Evolutionary conservation across 257 asterid species (phyloP).

Genomic region (Solanum commersonii): DNA sequence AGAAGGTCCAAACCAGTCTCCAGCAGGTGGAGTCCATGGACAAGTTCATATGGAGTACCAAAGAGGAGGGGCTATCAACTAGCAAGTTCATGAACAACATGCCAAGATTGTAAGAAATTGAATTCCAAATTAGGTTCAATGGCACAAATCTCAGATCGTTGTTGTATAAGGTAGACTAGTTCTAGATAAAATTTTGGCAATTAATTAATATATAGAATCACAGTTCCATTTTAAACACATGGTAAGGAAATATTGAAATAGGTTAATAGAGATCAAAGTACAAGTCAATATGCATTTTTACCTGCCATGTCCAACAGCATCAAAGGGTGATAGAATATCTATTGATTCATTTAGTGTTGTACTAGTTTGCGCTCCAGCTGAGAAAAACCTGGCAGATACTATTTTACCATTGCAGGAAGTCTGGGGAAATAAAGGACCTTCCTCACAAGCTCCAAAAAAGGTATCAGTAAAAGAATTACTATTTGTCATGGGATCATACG

Average conservation of each 20-base stretch:
- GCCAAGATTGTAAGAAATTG: too few relatives aligned
- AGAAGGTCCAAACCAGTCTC: too few relatives aligned
- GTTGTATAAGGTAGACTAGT: too few relatives aligned
- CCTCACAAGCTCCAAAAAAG: slow-evolving; percentile 66
- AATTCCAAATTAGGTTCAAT: too few relatives aligned
- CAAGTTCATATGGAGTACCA: too few relatives aligned
- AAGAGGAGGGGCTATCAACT: too few relatives aligned
- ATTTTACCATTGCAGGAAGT: slow-evolving; percentile 76
- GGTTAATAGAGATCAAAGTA: background rate
- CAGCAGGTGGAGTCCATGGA: too few relatives aligned
- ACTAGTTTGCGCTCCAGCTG: slow-evolving; percentile 58
- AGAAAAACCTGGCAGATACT: slow-evolving; percentile 68
- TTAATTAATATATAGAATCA: background rate
- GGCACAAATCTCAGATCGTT: too few relatives aligned
- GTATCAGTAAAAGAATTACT: slow-evolving; percentile 1
- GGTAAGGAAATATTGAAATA: background rate
- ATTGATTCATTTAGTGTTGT: slow-evolving; percentile 39
- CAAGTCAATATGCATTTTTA: background rate
- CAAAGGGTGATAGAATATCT: slow-evolving; percentile 69
- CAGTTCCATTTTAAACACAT: background rate
- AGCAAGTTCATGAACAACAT: too few relatives aligned
- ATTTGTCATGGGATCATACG: slow-evolving; percentile 32
- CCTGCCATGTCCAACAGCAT: slow-evolving; percentile 94
- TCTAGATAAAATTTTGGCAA: too few relatives aligned
- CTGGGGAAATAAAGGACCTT: slow-evolving; percentile 58